Evolutionary conservation across 768 basidiomycete genomes (phyloP).

Genomic region (Rhizopogon sp.): DNA sequence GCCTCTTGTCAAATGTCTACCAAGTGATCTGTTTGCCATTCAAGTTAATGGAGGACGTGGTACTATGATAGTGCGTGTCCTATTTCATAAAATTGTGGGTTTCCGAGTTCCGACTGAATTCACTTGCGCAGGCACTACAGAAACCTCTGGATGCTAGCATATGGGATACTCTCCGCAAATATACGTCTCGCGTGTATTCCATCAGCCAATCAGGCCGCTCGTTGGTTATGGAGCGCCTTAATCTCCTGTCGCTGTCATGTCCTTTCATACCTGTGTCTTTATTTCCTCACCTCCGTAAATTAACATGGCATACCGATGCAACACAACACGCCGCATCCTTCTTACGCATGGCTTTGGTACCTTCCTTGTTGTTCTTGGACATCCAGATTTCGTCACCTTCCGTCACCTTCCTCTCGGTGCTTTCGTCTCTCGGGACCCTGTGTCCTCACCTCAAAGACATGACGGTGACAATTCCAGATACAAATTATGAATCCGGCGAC

Average conservation of each 20-base stretch:
- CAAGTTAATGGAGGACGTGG: neutral
- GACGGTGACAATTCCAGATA: neutral
- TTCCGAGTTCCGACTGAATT: neutral
- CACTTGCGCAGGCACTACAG: neutral
- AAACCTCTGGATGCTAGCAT: constrained; percentile 1
- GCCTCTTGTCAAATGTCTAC: constrained; percentile 11
- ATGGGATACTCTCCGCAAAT: constrained; percentile 16
- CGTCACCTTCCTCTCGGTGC: neutral
- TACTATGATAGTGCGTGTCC: neutral
- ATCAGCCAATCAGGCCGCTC: neutral
- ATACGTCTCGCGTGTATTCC: constrained; percentile 12
- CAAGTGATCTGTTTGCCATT: neutral
- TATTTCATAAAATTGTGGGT: neutral
- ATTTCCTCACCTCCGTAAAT: constrained; percentile 16
- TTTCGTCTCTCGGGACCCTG: neutral
- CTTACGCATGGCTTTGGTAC: constrained; percentile 10
- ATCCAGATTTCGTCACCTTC: neutral
- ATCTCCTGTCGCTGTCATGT: constrained; percentile 8
- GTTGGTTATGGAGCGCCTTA: neutral
- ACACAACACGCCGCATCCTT: constrained; percentile 16
- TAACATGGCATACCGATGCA: constrained; percentile 18
- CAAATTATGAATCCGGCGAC: too few species aligned
- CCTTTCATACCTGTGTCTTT: constrained; percentile 11
- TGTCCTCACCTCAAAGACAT: neutral
- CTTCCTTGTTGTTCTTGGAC: neutral